These are phyloP conservation scores for Fusarium kyushuense DNA, from an alignment of 2,329 filamentous ascomycete species.

Conservation along the genomic window DNA sequence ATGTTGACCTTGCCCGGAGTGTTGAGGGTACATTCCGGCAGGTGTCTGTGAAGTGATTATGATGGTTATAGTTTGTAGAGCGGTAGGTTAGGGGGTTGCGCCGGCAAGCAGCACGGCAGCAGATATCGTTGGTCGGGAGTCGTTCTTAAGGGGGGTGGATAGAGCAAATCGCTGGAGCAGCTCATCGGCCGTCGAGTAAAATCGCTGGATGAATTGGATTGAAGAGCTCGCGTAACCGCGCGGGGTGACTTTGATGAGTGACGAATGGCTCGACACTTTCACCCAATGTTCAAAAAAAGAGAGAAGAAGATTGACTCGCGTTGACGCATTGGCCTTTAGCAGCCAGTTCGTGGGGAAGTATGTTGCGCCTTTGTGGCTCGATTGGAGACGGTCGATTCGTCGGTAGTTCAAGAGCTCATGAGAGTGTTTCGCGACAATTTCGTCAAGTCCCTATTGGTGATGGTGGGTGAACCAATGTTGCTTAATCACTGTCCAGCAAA, in stretches of 20 bases:
- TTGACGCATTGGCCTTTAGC: slow-evolving; percentile 55
- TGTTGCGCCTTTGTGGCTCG: slow-evolving; percentile 27
- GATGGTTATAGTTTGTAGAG: slow-evolving; percentile 27
- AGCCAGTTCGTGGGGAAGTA: slow-evolving; percentile 40
- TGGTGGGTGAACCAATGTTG: slow-evolving; percentile 11
- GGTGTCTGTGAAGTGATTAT: slow-evolving; percentile 35
- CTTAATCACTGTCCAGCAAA: slow-evolving; percentile 29
- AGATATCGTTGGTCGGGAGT: slow-evolving; percentile 39
- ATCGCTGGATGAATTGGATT: slow-evolving; percentile 12
- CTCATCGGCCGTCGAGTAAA: slow-evolving; percentile 45
- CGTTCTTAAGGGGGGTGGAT: slow-evolving; percentile 25
- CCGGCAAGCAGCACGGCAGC: slow-evolving; percentile 49
- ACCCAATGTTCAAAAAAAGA: slow-evolving; percentile 51
- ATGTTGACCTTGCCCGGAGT: slow-evolving; percentile 74
- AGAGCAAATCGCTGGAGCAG: slow-evolving; percentile 36
- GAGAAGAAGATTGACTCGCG: slow-evolving; percentile 52
- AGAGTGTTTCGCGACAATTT: slow-evolving; percentile 36
- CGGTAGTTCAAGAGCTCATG: slow-evolving; percentile 50
- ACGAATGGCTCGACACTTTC: slow-evolving; percentile 45
- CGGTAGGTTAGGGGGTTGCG: slow-evolving; percentile 42
- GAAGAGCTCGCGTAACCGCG: slow-evolving; percentile 24
- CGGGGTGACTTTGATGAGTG: slow-evolving; percentile 31
- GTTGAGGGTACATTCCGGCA: slow-evolving; percentile 78
- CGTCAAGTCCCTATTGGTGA: slow-evolving; percentile 17
- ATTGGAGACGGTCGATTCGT: slow-evolving; percentile 31